Evolutionary conservation across 192 early-diverging fungal species (phyloP).

Genomic region (Entomortierella chlamydospora): DNA sequence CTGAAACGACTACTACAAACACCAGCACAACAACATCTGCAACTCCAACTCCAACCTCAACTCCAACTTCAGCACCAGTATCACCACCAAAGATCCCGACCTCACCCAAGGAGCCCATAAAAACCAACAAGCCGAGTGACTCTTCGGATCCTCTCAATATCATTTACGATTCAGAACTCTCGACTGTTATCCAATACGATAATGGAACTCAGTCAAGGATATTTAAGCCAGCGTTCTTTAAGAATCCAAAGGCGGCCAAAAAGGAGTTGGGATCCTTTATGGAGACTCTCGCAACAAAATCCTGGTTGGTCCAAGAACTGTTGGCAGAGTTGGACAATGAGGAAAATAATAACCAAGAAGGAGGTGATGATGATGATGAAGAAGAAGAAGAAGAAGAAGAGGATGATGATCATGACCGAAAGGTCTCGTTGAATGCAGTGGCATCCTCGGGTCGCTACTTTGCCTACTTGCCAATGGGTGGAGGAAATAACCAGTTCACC

Average conservation of each 20-base stretch:
- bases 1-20: no score
- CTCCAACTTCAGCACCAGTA: no score
- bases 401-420: conserved; percentile 7
- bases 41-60: no score
- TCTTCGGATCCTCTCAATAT: background rate
- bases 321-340: background rate
- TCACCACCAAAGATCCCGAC: background rate
- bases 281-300: conserved; percentile 13
- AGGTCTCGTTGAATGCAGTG: background rate
- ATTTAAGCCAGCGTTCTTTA: conserved; percentile 31
- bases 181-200: conserved; percentile 3
- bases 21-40: no score
- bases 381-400: conserved; percentile 23
- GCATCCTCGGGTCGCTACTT: conserved; percentile 14
- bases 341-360: no score
- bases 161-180: conserved; percentile 7
- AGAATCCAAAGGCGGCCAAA: conserved; percentile 13
- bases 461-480: conserved; percentile 34
- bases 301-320: conserved; percentile 11
- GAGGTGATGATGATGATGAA: background rate
- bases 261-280: conserved; percentile 34
- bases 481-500: conserved; percentile 42
- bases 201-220: conserved; percentile 17
- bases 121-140: background rate
- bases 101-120: background rate